phyloP scores from a whole-genome alignment of 805 yeast genomes.

The Candida maesae region DNA sequence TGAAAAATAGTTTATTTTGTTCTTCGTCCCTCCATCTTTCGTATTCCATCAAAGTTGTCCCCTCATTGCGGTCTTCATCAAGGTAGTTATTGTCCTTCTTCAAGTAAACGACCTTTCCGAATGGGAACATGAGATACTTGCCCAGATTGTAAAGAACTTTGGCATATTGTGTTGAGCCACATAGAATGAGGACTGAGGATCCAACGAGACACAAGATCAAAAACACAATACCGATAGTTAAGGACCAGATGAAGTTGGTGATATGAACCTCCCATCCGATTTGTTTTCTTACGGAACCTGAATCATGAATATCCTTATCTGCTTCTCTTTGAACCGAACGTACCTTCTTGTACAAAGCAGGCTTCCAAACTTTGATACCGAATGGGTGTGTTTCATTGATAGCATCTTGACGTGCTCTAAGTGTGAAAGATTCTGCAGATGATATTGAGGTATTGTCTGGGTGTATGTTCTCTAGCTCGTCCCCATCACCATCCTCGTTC shows the following conservation, averaged over 20 bases:
- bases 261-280: slow-evolving; percentile 60
- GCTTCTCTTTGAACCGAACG: slow-evolving; percentile 91
- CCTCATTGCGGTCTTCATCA: slow-evolving; percentile 85
- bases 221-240: slow-evolving; percentile 66
- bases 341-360: slow-evolving; percentile 88
- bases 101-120: slow-evolving; percentile 83
- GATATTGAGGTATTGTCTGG: slow-evolving; percentile 39
- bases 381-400: slow-evolving; percentile 96
- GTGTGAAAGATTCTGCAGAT: slow-evolving; percentile 78
- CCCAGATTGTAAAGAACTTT: slow-evolving; percentile 58
- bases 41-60: slow-evolving; percentile 79
- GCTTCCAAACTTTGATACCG: slow-evolving; percentile 98
- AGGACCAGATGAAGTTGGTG: slow-evolving; percentile 71
- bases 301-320: slow-evolving; percentile 88
- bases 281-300: slow-evolving; percentile 35
- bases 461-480: too few species aligned
- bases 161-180: slow-evolving; percentile 55
- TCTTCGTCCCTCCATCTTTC: slow-evolving; percentile 80
- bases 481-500: slow-evolving; percentile 21
- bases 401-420: slow-evolving; percentile 92
- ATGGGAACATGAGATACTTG: slow-evolving; percentile 74
- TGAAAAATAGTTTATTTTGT: slow-evolving; percentile 74
- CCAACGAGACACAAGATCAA: slow-evolving; percentile 46
- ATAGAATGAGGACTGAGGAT: slow-evolving; percentile 42
- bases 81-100: slow-evolving; percentile 75